Evolutionary conservation across 2,329 filamentous ascomycete genomes (phyloP), one percentile per base, ranked within the genome.

Genomic region (Penicillium brasilianum): DNA sequence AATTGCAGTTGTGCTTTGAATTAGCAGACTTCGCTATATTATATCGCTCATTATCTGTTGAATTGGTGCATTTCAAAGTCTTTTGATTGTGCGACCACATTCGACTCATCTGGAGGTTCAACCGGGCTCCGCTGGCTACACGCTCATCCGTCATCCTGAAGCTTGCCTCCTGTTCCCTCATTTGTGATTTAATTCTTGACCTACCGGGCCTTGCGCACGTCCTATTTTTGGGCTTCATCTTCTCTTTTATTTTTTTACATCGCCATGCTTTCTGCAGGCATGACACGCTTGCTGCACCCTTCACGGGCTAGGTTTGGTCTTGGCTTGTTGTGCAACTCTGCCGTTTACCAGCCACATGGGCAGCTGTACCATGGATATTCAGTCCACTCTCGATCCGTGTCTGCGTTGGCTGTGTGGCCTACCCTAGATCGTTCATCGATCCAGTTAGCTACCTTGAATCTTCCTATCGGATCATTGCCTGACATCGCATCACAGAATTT

Each of bases 241-340:
- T 61, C 20, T 51, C 9, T 9, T 61, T 49, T 63, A 18, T 36
- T 25, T 49, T 53, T 16, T 55, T 46, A 34, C 62, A 49, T 28
- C 57, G 64, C 55, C 55, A 69, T 69, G 67, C 46, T 69, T 48
- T 52, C 58, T 43, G 43, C 53, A 52, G 49, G 49, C 25, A 58
- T 49, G 48, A 37, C 32, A 7, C 57, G 61, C 25, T 43, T 46
- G 57, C 34, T 65, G 56, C 51, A 58, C 20, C 28, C 63, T 55
- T 18, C 55, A 3, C 60, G 62, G 36, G 59, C 58, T 9, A 43
- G 51, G 34, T 59, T 57, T 39, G 54, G 50, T 30, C 60, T 57
- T 25, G 46, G 49, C 30, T 25, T 58, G 5, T 39, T 61, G 28
- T 36, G 36, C 6, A 57, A 32, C 13, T 57, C 48, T n/a, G 30